Conservation (phyloP, 2,329 filamentous ascomycete species). For the Clarireedia homoeocarpa region DNA sequence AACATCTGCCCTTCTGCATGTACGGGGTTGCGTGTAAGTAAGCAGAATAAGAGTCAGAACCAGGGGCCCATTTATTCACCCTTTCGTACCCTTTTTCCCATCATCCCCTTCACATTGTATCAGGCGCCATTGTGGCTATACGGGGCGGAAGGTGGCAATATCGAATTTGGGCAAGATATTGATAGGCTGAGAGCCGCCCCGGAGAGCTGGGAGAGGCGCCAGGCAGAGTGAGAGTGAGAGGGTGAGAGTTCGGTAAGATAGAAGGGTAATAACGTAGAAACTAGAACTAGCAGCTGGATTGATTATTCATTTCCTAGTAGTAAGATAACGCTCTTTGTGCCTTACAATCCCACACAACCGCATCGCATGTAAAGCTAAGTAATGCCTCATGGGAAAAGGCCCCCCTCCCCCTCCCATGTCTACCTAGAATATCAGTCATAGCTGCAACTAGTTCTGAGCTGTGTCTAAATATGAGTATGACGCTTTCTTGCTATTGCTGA, state of each 20-base stretch:
- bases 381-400: neutral
- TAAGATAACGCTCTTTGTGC: too few species aligned
- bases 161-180: neutral
- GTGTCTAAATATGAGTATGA: constrained; percentile 1
- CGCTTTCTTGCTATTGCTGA: neutral
- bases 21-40: too few species aligned
- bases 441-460: neutral
- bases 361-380: too few species aligned
- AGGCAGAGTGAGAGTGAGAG: neutral
- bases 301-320: too few species aligned
- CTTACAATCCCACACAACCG: too few species aligned
- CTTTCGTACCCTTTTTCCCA: neutral
- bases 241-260: neutral
- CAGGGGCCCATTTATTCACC: too few species aligned
- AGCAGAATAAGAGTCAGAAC: neutral
- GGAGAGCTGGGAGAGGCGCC: neutral
- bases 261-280: too few species aligned
- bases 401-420: neutral
- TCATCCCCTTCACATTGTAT: neutral
- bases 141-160: constrained; percentile 1
- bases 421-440: constrained; percentile 7
- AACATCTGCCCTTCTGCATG: too few species aligned
- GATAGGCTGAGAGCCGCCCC: constrained; percentile 3
- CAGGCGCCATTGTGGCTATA: constrained; percentile 7
- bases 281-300: too few species aligned